phyloP scores from a whole-genome alignment of 805 yeast species.

The Candida xiaguanensis region DNA sequence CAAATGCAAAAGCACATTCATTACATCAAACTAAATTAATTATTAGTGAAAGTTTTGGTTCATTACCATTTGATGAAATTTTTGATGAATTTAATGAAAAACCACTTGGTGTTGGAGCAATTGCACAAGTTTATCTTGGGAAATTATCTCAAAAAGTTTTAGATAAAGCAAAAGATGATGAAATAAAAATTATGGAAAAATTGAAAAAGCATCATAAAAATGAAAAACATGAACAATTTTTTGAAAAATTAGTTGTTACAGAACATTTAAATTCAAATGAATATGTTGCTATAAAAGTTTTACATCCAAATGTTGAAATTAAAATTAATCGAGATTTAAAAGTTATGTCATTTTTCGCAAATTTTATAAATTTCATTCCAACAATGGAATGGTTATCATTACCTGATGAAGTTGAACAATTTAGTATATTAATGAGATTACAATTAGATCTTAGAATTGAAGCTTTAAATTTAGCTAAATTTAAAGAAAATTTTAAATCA shows the following conservation, averaged over 20 bases:
- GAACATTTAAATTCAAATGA: conserved; percentile 39
- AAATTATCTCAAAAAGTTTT: conserved; percentile 50
- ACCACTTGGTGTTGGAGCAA: conserved; percentile 97
- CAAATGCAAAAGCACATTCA: conserved; percentile 76
- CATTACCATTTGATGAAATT: conserved; percentile 59
- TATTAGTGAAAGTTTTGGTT: conserved; percentile 56
- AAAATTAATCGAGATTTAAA: conserved; percentile 75
- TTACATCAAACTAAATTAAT: conserved; percentile 55
- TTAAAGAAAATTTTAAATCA: conserved; percentile 62
- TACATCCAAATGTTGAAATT: conserved; percentile 80
- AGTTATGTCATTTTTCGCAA: conserved; percentile 82
- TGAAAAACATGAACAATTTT: conserved; percentile 16
- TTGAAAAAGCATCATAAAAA: conserved; percentile 6
- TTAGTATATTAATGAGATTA: conserved; percentile 76
- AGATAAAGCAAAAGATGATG: conserved; percentile 28
- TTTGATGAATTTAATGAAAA: conserved; percentile 71
- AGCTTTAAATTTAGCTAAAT: conserved; percentile 71
- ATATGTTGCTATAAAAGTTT: conserved; percentile 84
- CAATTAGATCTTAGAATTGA: conserved; percentile 91
- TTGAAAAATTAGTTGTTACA: conserved; percentile 33
- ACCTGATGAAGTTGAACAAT: conserved; percentile 91
- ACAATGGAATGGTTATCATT: conserved; percentile 97
- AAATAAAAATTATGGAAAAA: conserved; percentile 14
- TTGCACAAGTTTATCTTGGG: conserved; percentile 91
- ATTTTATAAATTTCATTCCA: conserved; percentile 65